These are phyloP conservation scores for Mycena rebaudengoi DNA, from an alignment of 768 basidiomycete genomes.

Conservation along the genomic window DNA sequence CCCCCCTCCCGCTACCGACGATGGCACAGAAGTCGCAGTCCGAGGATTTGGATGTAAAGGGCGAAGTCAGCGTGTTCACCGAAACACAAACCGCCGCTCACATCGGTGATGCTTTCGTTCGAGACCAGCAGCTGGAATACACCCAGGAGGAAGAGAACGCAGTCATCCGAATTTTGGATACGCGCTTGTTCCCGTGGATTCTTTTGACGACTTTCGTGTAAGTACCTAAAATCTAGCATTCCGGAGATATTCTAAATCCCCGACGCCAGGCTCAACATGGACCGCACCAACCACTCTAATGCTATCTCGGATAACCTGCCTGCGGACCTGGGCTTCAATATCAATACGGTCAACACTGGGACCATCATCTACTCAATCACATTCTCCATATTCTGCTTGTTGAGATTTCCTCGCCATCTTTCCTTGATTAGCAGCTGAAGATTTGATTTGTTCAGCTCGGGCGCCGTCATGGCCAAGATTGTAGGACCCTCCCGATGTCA, in stretches of 20 bases:
- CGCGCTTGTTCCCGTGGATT: slow-evolving; percentile 6
- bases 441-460: slow-evolving; percentile 27
- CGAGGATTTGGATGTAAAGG: neutral
- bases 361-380: slow-evolving; percentile 46
- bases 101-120: neutral
- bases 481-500: slow-evolving; percentile 47
- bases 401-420: neutral
- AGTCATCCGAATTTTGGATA: slow-evolving; percentile 9
- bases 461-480: slow-evolving; percentile 49
- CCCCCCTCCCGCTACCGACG: neutral
- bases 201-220: slow-evolving; percentile 4
- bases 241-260: too few species aligned
- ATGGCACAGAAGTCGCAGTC: neutral
- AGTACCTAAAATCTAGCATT: too few species aligned
- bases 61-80: neutral
- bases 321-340: slow-evolving; percentile 48
- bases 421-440: neutral
- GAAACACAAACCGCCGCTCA: neutral
- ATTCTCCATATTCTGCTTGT: slow-evolving; percentile 44
- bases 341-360: slow-evolving; percentile 48
- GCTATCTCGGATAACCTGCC: slow-evolving; percentile 51
- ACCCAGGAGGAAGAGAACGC: slow-evolving; percentile 4
- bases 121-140: slow-evolving; percentile 9
- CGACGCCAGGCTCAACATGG: slow-evolving; percentile 52
- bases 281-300: slow-evolving; percentile 51